Evolutionary conservation across 176 grass and related monocot species (phyloP), one percentile per base, ranked within the genome.

Genomic region (Carex myosuroides): DNA sequence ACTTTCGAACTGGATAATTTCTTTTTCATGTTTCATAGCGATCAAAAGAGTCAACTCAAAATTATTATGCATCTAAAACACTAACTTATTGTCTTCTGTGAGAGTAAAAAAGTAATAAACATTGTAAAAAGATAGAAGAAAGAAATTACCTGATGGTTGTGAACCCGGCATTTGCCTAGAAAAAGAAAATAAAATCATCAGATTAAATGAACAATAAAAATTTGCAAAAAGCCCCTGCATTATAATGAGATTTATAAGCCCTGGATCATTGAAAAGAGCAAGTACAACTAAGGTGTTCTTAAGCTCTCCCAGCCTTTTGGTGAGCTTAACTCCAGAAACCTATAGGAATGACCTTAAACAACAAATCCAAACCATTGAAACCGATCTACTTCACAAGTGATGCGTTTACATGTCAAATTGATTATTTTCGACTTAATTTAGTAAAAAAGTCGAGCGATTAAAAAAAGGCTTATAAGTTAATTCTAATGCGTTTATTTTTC

Each of bases 91-190:
- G 32, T 37, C n/a, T 61, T 63, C 17, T 59, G 30, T 21, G 24
- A 81, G 30, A 79, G 74, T 29, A 0, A 14, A 39, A 35, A 80
- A 42, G 14, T 30, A 63, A 81, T 6, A 62, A 81, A 22, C 3
- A 29, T 57, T 75, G 69, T 10, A 30, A 12, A 82, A 81, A 58
- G 0, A 64, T 42, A 22, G 6, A 57, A 42, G 29, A 84, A 61
- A 84, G 63, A 37, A 85, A 3, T 58, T 63, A 99, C 96, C 96
- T 92, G 93, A 90, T 83, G 89, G 46, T 79, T 95, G 93, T 12
- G 81, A 83, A 8, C 83, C 82, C 16, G 76, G 87, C 39, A 95
- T 87, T 83, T 84, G 79, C 93, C 96, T 99, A 75, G 20, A 11
- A 71, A 83, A 85, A 87, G 14, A 60, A 77, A 85, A 91, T 70